These are phyloP conservation scores for Corchorus olitorius DNA, from an alignment of 345 rosid genomes.

Conservation along the genomic window DNA sequence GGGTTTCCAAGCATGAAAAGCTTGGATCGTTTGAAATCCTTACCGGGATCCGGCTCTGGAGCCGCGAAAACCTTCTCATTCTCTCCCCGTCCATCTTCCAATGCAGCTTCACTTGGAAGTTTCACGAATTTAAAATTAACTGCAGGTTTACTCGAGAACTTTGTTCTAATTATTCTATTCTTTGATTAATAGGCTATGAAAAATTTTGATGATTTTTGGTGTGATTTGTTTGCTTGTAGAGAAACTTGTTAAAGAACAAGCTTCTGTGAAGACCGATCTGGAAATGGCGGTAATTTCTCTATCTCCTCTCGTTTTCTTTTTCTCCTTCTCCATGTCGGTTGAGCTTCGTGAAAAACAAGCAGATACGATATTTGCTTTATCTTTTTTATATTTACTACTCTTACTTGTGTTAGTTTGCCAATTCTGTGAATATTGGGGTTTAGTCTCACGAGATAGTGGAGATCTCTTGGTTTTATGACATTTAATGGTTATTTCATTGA, in stretches of 20 bases:
- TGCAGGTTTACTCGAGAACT: conserved; percentile 55
- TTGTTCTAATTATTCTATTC: conserved; percentile 3
- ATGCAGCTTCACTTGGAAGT: conserved; percentile 58
- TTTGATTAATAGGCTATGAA: neutral
- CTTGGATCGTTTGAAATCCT: conserved; percentile 60
- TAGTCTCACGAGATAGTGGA: conserved; percentile 1
- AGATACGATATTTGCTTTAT: neutral
- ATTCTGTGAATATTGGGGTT: conserved; percentile 13
- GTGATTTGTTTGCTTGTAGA: conserved; percentile 48
- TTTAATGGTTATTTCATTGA: conserved; percentile 18
- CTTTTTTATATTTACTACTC: neutral
- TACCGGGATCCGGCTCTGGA: conserved; percentile 42
- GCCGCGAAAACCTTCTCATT: conserved; percentile 53
- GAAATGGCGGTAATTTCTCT: conserved; percentile 71
- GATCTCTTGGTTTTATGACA: neutral
- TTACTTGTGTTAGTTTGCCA: neutral
- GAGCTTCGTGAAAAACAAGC: neutral
- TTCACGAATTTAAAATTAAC: conserved; percentile 80
- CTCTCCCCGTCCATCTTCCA: conserved; percentile 54
- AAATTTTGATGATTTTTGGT: conserved; percentile 26
- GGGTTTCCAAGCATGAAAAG: conserved; percentile 71
- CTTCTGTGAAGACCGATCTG: conserved; percentile 76
- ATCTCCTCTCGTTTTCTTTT: neutral
- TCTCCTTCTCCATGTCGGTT: neutral
- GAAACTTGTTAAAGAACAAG: conserved; percentile 89